phyloP scores from a whole-genome alignment of 768 basidiomycete species.

The Xanthoconium purpureum region DNA sequence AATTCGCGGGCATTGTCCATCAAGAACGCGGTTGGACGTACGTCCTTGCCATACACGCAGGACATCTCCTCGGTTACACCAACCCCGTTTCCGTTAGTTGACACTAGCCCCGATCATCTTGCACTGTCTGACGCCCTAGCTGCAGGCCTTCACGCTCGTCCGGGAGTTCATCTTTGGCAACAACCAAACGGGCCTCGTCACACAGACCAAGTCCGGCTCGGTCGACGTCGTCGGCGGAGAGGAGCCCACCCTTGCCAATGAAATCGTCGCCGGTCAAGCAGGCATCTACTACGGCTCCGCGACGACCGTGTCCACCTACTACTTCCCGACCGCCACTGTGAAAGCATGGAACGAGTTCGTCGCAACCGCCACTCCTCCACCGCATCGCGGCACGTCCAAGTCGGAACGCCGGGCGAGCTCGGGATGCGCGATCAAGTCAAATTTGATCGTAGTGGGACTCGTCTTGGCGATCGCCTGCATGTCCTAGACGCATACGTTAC shows the following conservation, averaged over 20 bases:
- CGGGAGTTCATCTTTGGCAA: slow-evolving; percentile 67
- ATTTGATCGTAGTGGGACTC: not conserved
- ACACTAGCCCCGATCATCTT: not conserved
- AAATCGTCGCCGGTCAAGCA: slow-evolving; percentile 51
- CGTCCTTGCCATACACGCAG: slow-evolving; percentile 36
- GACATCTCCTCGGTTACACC: slow-evolving; percentile 38
- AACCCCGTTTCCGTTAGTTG: slow-evolving; percentile 45
- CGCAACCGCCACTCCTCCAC: slow-evolving; percentile 33
- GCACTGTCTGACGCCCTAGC: not conserved
- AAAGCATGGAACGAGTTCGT: slow-evolving; percentile 55
- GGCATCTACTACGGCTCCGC: slow-evolving; percentile 55
- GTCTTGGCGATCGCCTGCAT: not conserved
- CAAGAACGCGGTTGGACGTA: slow-evolving; percentile 66
- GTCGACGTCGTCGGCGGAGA: slow-evolving; percentile 49
- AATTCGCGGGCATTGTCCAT: slow-evolving; percentile 66
- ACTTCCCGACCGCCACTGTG: slow-evolving; percentile 53
- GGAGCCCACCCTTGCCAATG: slow-evolving; percentile 40
- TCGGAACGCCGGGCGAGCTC: not conserved
- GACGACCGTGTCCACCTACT: slow-evolving; percentile 49
- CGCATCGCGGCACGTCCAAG: not conserved
- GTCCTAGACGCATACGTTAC: not conserved
- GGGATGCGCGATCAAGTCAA: not conserved
- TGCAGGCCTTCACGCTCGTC: slow-evolving; percentile 56
- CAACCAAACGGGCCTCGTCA: slow-evolving; percentile 58
- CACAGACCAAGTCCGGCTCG: slow-evolving; percentile 19